Base-by-base conservation (phyloP, 306 rosid species). In the Fragaria nilgerrensis region DNA sequence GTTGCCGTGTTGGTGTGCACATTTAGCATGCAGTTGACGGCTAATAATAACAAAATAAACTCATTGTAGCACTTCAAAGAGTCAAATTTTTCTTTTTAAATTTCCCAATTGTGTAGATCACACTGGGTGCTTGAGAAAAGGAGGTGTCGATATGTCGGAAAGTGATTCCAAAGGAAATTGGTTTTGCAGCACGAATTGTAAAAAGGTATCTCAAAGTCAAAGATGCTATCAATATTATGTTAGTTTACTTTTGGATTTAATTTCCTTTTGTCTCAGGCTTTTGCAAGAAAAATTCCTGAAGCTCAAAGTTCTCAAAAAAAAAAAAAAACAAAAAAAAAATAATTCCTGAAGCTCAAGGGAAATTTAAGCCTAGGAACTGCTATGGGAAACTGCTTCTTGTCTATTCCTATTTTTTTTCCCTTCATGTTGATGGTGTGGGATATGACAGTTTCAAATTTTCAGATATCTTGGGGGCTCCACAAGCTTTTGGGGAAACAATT, bases 101-200 rank as follows among this genome's bases (percentile, higher is more conserved):
- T 76, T 75, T 79, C 25, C n/a, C 32, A 63, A 63, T 32, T 68
- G 43, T 90, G 89, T 73, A 92, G 98, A 86, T 90, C 98, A 94
- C 72, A 67, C 82, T 23, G 76, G 77, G 36, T 94, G 97, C 90
- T 62, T 94, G 71, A 56, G 75, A 49, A 79, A 29, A 58, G 82
- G 81, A 70, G 77, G 65, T 14, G 53, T 39, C 4, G 61, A 69
- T 72, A 76, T 61, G 72, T 76, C 82, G n/a, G 70, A 80, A 82
- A 80, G 58, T 63, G 44, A 65, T 83, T 66, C 16, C 34, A 69
- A 47, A 36, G 80, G 73, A 37, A 75, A 74, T 39, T 91, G 92
- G 93, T 92, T 89, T 72, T 94, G 98, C 73, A 85, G 85, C 79
- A 78, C 79, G 78, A 82, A 78, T 64, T 94, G 98, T 76, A 74